Conservation (phyloP, 768 basidiomycete species). For the Termitomyces sp. region DNA sequence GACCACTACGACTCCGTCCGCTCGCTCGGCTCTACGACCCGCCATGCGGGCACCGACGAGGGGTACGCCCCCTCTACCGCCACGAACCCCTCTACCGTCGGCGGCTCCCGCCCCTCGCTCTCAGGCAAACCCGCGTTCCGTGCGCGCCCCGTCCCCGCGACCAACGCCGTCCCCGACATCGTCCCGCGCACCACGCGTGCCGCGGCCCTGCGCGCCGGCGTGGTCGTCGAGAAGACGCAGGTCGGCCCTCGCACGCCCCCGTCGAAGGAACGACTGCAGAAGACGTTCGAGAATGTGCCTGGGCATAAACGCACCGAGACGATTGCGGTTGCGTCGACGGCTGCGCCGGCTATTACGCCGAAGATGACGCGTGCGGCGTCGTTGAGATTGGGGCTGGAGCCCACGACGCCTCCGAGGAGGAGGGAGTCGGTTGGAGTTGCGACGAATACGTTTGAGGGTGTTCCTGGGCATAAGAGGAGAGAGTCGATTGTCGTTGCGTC, state of each 20-base stretch:
- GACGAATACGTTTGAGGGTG: conserved; percentile 64
- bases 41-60: conserved; percentile 34
- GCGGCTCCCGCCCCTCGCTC: conserved; percentile 33
- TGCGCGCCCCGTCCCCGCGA: conserved; percentile 65
- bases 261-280: conserved; percentile 56
- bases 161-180: conserved; percentile 62
- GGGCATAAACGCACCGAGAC: conserved; percentile 73
- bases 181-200: conserved; percentile 75
- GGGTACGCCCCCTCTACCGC: conserved; percentile 42
- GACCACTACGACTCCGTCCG: conserved; percentile 34
- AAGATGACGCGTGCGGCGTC: conserved; percentile 76
- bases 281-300: conserved; percentile 75
- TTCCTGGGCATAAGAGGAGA: conserved; percentile 81
- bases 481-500: conserved; percentile 73
- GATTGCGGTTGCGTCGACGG: conserved; percentile 72
- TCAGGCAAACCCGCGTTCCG: conserved; percentile 54
- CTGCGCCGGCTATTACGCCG: conserved; percentile 67
- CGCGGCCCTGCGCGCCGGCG: conserved; percentile 68
- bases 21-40: conserved; percentile 38
- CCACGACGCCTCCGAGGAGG: conserved; percentile 36
- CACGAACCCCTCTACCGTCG: conserved; percentile 40
- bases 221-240: conserved; percentile 39
- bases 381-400: conserved; percentile 54
- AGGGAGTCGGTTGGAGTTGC: conserved; percentile 32
- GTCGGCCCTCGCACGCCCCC: conserved; percentile 47